These are phyloP conservation scores for Cardiospermum halicacabum DNA, from an alignment of 345 rosid species.

Conservation along the genomic window DNA sequence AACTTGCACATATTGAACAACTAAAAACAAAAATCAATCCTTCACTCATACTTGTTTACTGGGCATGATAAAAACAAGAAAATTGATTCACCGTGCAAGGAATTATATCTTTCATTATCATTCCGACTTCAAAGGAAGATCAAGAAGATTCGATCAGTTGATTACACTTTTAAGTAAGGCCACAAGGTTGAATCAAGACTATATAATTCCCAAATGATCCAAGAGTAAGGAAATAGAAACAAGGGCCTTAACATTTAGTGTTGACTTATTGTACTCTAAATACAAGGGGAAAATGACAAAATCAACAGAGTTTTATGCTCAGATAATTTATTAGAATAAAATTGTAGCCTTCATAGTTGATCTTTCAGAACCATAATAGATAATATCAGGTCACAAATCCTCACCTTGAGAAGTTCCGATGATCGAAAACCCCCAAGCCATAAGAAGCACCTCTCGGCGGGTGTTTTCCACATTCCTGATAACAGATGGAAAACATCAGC, in stretches of 20 bases:
- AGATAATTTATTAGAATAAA: neutral
- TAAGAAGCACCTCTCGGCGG: constrained; percentile 97
- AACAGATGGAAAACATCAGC: constrained; percentile 94
- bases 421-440: constrained; percentile 99
- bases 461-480: constrained; percentile 99
- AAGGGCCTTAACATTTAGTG: neutral
- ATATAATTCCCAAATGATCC: neutral
- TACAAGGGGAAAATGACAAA: neutral
- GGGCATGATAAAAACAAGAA: neutral
- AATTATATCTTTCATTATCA: neutral
- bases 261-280: neutral
- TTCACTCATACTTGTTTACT: neutral
- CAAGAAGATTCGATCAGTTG: too few species aligned
- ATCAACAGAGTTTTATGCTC: neutral
- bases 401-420: constrained; percentile 94
- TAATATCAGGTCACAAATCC: constrained; percentile 4
- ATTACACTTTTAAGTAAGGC: too few species aligned
- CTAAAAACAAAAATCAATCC: neutral
- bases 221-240: neutral
- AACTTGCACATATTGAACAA: neutral
- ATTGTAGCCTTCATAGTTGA: neutral
- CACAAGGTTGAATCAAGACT: too few species aligned
- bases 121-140: neutral
- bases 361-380: neutral
- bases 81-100: neutral